These are phyloP conservation scores for Colletotrichum echinochloae DNA, from an alignment of 2,329 filamentous ascomycete species.

Conservation along the genomic window DNA sequence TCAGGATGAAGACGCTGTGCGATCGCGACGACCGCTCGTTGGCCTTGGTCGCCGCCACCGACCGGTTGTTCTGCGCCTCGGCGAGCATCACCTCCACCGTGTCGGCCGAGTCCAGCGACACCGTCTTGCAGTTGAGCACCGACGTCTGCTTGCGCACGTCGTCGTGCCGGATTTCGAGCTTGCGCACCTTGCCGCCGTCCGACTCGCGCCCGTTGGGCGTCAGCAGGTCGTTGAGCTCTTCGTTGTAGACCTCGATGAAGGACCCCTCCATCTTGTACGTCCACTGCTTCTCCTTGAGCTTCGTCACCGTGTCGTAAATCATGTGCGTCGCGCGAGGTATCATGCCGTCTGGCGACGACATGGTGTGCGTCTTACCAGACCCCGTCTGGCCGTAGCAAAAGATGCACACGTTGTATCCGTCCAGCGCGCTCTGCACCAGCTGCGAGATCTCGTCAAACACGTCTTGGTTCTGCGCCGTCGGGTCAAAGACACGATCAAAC, in stretches of 20 bases:
- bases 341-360: conserved; percentile 93
- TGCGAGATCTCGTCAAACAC: conserved; percentile 98
- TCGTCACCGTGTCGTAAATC: conserved; percentile 89
- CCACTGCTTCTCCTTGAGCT: conserved; percentile 92
- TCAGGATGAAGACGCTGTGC: conserved; percentile 96
- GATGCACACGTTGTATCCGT: conserved; percentile 98
- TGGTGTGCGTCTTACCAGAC: conserved; percentile 96
- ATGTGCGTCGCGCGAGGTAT: conserved; percentile 93
- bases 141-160: conserved; percentile 83
- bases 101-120: conserved; percentile 81
- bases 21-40: conserved; percentile 95
- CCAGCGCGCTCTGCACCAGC: conserved; percentile 93
- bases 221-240: conserved; percentile 92
- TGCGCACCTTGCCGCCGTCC: conserved; percentile 76
- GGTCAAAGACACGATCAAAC: conserved; percentile 93
- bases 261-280: conserved; percentile 92
- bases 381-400: conserved; percentile 99
- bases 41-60: conserved; percentile 95
- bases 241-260: conserved; percentile 98
- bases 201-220: conserved; percentile 68
- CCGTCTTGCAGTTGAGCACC: conserved; percentile 82
- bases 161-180: conserved; percentile 91
- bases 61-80: conserved; percentile 86
- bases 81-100: conserved; percentile 84
- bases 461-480: conserved; percentile 80